A percentile compares a stretch with the other conserved stretches of the same genome.
Evolutionary conservation across 1,284 basidiomycete species (phyloP).

Genomic region (Boletus mariae): DNA sequence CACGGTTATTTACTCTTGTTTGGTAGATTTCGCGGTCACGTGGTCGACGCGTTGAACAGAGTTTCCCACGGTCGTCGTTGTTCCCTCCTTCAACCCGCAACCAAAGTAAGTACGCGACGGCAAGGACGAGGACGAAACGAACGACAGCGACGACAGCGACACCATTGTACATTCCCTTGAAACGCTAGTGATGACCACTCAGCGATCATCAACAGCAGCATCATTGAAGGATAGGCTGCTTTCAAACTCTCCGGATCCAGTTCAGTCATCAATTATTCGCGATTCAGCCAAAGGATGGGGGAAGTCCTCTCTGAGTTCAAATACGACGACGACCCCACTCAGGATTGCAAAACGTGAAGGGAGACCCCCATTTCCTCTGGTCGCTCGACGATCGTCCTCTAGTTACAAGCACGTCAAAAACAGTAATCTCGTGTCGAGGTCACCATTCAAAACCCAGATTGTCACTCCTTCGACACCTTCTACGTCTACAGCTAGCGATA

Average conservation of each 20-base stretch:
- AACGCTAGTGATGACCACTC: slow-evolving; percentile 28
- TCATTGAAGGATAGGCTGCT: slow-evolving; percentile 47
- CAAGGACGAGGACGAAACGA: slow-evolving; percentile 10
- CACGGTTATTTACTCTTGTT: slow-evolving; percentile 13
- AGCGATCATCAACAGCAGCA: slow-evolving; percentile 14
- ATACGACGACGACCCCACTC: slow-evolving; percentile 55
- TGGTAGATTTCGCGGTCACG: slow-evolving; percentile 26
- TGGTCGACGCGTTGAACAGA: slow-evolving; percentile 24
- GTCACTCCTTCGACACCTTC: slow-evolving; percentile 44
- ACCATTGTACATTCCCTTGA: neutral
- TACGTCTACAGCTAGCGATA: slow-evolving; percentile 11
- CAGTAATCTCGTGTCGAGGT: slow-evolving; percentile 84
- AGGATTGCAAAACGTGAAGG: slow-evolving; percentile 68
- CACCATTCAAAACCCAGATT: slow-evolving; percentile 77
- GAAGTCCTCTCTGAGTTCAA: slow-evolving; percentile 36
- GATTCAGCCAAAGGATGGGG: slow-evolving; percentile 57
- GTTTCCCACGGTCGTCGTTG: slow-evolving; percentile 29
- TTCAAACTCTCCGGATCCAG: slow-evolving; percentile 60
- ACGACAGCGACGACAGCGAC: slow-evolving; percentile 24
- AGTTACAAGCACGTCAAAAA: slow-evolving; percentile 80
- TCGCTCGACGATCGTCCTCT: slow-evolving; percentile 72
- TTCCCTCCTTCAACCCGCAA: slow-evolving; percentile 10
- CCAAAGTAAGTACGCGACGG: slow-evolving; percentile 9
- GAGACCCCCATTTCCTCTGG: slow-evolving; percentile 39
- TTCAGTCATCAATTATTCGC: slow-evolving; percentile 58